These are phyloP conservation scores for Heimioporus sp. DNA, from an alignment of 768 basidiomycete genomes.

Conservation along the genomic window DNA sequence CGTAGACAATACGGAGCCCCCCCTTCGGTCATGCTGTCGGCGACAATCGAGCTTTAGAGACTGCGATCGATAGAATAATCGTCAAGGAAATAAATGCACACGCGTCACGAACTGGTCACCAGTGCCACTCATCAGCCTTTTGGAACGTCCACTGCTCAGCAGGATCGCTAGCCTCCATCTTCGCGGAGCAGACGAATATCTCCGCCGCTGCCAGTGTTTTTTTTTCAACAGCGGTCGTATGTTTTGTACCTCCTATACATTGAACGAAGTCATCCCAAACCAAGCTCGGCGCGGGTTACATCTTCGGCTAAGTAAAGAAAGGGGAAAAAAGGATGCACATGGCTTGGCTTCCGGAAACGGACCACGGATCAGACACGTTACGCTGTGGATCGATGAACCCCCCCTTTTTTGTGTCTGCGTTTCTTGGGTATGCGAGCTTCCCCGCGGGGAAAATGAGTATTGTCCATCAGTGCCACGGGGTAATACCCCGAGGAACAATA, in stretches of 20 bases:
- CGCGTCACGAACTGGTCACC: constrained; percentile 44
- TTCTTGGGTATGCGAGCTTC: no score
- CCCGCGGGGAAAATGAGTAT: no score
- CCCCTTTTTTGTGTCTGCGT: no score
- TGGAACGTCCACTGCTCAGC: constrained; percentile 43
- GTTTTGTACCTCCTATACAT: constrained; percentile 35
- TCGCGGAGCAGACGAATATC: constrained; percentile 25
- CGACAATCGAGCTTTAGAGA: constrained; percentile 42
- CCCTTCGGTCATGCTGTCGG: constrained; percentile 42
- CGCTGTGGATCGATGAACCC: no score
- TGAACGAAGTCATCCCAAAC: constrained; percentile 41
- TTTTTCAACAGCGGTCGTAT: no score
- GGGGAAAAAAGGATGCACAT: no score
- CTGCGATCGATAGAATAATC: constrained; percentile 40
- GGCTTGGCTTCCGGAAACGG: no score
- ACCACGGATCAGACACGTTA: no score
- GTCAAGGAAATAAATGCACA: constrained; percentile 32
- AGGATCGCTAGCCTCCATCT: constrained; percentile 28
- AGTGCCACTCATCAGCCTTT: constrained; percentile 36
- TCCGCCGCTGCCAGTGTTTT: constrained; percentile 31
- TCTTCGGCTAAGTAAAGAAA: no score
- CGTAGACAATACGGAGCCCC: constrained; percentile 34
- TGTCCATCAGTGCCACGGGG: no score
- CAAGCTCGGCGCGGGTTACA: constrained; percentile 23
- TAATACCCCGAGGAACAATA: no score